phyloP scores from a whole-genome alignment of 2,329 filamentous ascomycete genomes.

The Waltergamsia citrina region DNA sequence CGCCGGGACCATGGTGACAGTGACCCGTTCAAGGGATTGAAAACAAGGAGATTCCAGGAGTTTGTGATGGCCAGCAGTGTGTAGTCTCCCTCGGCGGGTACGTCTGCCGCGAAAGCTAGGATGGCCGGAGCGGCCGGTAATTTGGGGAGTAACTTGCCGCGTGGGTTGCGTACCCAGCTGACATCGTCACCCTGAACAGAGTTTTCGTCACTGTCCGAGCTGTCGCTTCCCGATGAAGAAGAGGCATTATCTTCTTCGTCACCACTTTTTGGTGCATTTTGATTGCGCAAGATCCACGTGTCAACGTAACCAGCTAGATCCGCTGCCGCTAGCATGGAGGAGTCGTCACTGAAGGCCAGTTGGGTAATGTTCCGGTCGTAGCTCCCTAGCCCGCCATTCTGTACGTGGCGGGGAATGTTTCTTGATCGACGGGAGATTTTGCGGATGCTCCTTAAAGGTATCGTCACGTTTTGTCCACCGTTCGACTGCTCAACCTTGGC shows the following conservation, averaged over 20 bases:
- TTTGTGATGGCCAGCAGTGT: constrained; percentile 43
- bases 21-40: constrained; percentile 67
- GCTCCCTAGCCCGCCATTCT: constrained; percentile 57
- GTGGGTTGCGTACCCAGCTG: constrained; percentile 68
- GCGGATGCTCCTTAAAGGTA: constrained; percentile 23
- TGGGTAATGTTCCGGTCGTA: constrained; percentile 73
- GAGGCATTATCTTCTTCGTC: constrained; percentile 19
- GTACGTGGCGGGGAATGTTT: constrained; percentile 41
- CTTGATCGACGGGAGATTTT: constrained; percentile 44
- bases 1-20: constrained; percentile 79
- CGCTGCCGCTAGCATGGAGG: constrained; percentile 65
- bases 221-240: constrained; percentile 27
- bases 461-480: constrained; percentile 9
- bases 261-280: constrained; percentile 15
- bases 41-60: constrained; percentile 60
- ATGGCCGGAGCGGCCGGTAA: constrained; percentile 55
- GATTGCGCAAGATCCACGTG: constrained; percentile 63
- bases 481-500: constrained; percentile 15
- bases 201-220: constrained; percentile 34
- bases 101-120: constrained; percentile 54
- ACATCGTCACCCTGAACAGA: constrained; percentile 21
- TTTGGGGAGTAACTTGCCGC: constrained; percentile 58
- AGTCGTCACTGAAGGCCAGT: constrained; percentile 70
- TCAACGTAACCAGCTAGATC: constrained; percentile 83
- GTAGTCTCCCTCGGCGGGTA: constrained; percentile 35